Conservation (phyloP, 2,329 filamentous ascomycete genomes). For the Aureobasidium sp. region DNA sequence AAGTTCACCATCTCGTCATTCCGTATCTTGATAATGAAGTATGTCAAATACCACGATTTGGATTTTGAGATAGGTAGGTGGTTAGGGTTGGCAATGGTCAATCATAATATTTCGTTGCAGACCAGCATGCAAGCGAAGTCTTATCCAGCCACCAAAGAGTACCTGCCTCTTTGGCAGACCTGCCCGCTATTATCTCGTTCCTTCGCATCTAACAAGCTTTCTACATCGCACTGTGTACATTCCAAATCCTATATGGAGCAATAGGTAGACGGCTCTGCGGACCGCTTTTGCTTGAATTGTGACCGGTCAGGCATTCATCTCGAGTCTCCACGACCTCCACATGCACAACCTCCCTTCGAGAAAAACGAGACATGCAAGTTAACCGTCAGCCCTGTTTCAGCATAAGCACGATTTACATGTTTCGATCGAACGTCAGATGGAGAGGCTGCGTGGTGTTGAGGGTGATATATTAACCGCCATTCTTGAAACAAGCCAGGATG, state of each 20-base stretch:
- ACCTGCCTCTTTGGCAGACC: conserved; percentile 4
- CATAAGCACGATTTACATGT: conserved; percentile 9
- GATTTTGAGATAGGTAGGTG: not conserved
- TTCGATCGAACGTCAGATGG: not conserved
- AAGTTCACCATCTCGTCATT: no score
- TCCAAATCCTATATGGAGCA: not conserved
- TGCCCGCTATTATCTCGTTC: not conserved
- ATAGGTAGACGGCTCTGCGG: not conserved
- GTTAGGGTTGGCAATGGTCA: not conserved
- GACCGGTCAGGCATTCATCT: conserved; percentile 1
- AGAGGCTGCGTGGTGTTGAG: conserved; percentile 9
- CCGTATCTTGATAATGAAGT: not conserved
- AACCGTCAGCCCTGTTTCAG: conserved; percentile 6
- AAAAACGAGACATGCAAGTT: not conserved
- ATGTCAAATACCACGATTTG: not conserved
- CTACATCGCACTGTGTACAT: not conserved
- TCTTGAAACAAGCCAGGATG: conserved; percentile 13
- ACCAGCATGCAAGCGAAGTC: not conserved
- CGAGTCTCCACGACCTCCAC: not conserved
- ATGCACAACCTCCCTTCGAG: not conserved
- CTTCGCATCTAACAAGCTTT: conserved; percentile 9
- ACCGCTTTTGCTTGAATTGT: not conserved
- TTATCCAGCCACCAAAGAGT: not conserved
- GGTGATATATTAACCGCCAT: conserved; percentile 14
- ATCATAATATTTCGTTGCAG: not conserved